A percentile compares a stretch with the other conserved stretches of the same genome.
phyloP scores from a whole-genome alignment of 2,329 filamentous ascomycete genomes.

The Xylaria sp. region DNA sequence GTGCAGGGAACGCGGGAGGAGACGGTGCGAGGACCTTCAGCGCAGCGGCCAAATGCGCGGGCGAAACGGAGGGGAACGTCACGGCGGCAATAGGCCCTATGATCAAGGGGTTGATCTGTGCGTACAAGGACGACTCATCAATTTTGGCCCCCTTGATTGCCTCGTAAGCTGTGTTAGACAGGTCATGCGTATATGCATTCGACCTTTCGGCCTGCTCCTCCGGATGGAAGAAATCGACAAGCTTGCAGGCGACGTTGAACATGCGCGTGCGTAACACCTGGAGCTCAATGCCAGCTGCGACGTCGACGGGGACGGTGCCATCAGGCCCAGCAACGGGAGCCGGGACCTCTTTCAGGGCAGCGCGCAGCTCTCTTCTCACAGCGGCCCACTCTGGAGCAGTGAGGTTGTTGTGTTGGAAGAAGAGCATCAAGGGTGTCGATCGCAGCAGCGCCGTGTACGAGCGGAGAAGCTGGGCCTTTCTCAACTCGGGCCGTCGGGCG shows the following conservation, averaged over 20 bases:
- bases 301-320: conserved; percentile 56
- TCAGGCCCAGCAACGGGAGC: conserved; percentile 49
- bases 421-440: conserved; percentile 83
- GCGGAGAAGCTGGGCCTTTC: conserved; percentile 88
- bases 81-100: conserved; percentile 84
- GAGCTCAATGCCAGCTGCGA: conserved; percentile 75
- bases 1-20: conserved; percentile 78
- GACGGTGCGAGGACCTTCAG: conserved; percentile 81
- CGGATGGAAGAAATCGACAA: conserved; percentile 84
- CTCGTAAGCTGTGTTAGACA: conserved; percentile 65
- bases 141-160: conserved; percentile 53
- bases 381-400: conserved; percentile 79
- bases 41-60: conserved; percentile 83
- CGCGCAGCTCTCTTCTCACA: conserved; percentile 74
- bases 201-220: conserved; percentile 52
- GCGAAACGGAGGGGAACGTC: conserved; percentile 83
- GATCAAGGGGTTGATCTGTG: conserved; percentile 78
- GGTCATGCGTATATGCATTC: conserved; percentile 62
- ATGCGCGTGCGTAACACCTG: conserved; percentile 91
- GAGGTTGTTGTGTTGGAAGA: conserved; percentile 80
- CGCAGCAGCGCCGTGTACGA: conserved; percentile 90
- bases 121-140: conserved; percentile 57
- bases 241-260: conserved; percentile 83
- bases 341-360: conserved; percentile 58
- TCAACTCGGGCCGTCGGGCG: conserved; percentile 84